These are phyloP conservation scores for Phytophthora sansomeana DNA, from an alignment of 352 stramenopile species.

Conservation along the genomic window DNA sequence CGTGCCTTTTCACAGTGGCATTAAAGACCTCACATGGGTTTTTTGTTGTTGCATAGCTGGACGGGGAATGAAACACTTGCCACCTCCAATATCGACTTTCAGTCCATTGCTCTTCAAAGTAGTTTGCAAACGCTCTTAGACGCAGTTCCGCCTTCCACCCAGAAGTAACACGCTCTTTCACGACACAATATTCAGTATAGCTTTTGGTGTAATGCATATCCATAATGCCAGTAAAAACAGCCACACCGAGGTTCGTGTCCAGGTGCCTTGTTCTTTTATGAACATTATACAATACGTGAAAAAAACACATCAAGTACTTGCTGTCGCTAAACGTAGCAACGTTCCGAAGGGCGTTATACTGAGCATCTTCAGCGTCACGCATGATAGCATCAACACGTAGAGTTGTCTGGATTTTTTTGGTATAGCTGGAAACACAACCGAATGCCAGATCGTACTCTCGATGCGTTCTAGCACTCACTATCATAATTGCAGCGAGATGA, in stretches of 20 bases:
- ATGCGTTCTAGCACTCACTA: constrained; percentile 6
- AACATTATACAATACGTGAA: constrained; percentile 10
- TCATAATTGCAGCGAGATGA: background rate
- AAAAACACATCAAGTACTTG: constrained; percentile 20
- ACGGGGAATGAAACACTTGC: constrained; percentile 5
- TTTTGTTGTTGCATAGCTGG: constrained; percentile 18
- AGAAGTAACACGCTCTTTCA: constrained; percentile 2
- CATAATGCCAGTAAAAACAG: constrained; percentile 15
- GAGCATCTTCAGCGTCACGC: constrained; percentile 8
- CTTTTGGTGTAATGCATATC: constrained; percentile 13
- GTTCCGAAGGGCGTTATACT: background rate
- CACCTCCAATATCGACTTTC: constrained; percentile 19
- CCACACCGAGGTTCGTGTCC: background rate
- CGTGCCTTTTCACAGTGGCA: constrained; percentile 13
- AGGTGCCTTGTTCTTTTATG: constrained; percentile 17
- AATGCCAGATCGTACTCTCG: constrained; percentile 1
- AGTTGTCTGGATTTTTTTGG: background rate
- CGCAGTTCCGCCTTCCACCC: background rate
- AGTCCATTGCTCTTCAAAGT: constrained; percentile 18
- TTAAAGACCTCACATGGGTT: constrained; percentile 10
- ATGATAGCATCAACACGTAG: constrained; percentile 13
- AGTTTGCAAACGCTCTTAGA: background rate
- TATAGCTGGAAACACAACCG: background rate
- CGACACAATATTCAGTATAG: background rate
- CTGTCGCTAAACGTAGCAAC: background rate